Conservation (phyloP, 179 eudicot species). For the Monotropa hypopitys region DNA sequence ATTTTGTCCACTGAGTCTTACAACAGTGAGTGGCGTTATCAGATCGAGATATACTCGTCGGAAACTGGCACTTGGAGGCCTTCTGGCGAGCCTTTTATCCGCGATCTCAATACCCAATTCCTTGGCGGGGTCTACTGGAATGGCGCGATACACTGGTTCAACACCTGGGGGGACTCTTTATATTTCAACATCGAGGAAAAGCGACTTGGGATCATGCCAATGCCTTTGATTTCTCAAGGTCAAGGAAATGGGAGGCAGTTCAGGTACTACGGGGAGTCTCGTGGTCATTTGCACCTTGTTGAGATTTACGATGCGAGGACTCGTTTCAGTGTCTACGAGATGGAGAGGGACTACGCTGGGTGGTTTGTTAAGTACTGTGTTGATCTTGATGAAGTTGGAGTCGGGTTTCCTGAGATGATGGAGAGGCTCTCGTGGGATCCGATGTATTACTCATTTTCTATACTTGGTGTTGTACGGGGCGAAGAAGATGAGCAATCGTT, state of each 20-base stretch:
- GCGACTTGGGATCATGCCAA: conserved; percentile 2
- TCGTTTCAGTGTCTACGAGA: conserved; percentile 13
- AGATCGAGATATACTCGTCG: conserved; percentile 10
- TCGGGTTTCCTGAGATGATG: conserved; percentile 12
- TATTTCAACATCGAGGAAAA: conserved; percentile 11
- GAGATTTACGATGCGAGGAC: conserved; percentile 2
- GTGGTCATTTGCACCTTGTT: conserved; percentile 9
- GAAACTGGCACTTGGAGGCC: conserved; percentile 9
- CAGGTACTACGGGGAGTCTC: neutral
- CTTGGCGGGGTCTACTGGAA: conserved; percentile 8
- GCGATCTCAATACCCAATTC: neutral
- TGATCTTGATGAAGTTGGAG: conserved; percentile 7
- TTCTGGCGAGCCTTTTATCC: neutral
- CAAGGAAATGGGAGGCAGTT: neutral
- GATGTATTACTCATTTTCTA: neutral
- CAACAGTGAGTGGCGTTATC: too few species aligned
- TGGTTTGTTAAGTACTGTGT: conserved; percentile 22
- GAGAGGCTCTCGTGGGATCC: neutral
- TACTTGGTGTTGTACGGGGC: conserved; percentile 10
- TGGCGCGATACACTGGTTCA: conserved; percentile 9
- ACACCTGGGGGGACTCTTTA: neutral
- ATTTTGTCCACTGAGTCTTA: neutral
- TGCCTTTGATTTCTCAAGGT: neutral
- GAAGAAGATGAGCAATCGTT: conserved; percentile 14
- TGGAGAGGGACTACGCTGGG: conserved; percentile 18